phyloP scores from a whole-genome alignment of 768 basidiomycete genomes.

The Hydnomerulius pinastri region DNA sequence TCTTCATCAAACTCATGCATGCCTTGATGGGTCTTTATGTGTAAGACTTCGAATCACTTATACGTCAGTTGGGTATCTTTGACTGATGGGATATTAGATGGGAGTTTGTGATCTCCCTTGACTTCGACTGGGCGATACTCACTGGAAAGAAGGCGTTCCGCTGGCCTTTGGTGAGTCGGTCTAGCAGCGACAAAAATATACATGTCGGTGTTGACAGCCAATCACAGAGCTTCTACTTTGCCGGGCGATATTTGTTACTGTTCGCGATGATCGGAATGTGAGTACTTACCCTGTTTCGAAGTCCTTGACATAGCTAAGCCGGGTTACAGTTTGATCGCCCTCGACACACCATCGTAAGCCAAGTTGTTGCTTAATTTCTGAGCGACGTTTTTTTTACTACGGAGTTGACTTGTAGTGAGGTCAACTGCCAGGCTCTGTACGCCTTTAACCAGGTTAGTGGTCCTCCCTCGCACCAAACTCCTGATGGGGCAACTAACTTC shows the following conservation, averaged over 20 bases:
- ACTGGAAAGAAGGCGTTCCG: constrained; percentile 43
- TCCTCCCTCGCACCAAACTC: background rate
- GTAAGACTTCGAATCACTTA: constrained; percentile 34
- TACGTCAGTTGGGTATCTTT: background rate
- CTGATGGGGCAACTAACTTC: background rate
- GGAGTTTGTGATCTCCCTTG: constrained; percentile 44
- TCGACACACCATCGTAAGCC: constrained; percentile 38
- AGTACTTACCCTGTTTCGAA: constrained; percentile 8
- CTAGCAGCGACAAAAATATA: background rate
- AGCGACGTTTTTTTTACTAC: background rate
- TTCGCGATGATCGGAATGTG: constrained; percentile 51
- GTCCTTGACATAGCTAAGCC: background rate
- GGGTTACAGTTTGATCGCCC: constrained; percentile 30
- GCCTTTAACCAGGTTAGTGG: constrained; percentile 45
- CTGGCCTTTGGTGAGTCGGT: constrained; percentile 47
- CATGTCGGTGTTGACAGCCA: constrained; percentile 7
- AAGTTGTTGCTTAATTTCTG: background rate
- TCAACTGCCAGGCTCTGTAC: constrained; percentile 50
- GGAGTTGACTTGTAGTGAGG: constrained; percentile 28
- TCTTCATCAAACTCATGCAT: constrained; percentile 45
- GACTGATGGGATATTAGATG: constrained; percentile 31
- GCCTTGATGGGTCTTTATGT: constrained; percentile 46
- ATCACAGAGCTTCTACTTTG: constrained; percentile 45
- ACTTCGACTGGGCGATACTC: constrained; percentile 45
- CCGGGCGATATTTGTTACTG: constrained; percentile 45